phyloP scores from a whole-genome alignment of 768 basidiomycete species.

The Russula vinacea region DNA sequence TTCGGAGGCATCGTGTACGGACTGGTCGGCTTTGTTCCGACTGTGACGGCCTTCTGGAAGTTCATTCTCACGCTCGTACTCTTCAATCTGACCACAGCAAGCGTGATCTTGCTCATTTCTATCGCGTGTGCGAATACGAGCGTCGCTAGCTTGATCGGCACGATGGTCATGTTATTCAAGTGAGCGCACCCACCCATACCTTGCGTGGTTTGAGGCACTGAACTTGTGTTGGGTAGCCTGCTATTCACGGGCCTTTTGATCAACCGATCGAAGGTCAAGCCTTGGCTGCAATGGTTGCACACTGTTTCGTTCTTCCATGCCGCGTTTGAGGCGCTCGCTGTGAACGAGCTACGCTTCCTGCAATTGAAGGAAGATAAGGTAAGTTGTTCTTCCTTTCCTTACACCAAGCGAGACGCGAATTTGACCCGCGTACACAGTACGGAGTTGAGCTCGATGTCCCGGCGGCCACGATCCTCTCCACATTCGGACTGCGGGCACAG shows the following conservation, averaged over 20 bases:
- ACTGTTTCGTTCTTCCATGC: conserved; percentile 98
- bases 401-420: not conserved
- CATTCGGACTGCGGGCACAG: conserved; percentile 89
- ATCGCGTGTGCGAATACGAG: conserved; percentile 84
- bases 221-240: conserved; percentile 49
- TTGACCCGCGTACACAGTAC: conserved; percentile 54
- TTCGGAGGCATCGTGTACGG: conserved; percentile 96
- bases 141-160: conserved; percentile 91
- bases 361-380: conserved; percentile 90
- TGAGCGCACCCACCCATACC: conserved; percentile 43
- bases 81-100: conserved; percentile 95
- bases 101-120: conserved; percentile 85
- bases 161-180: conserved; percentile 98
- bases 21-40: conserved; percentile 90
- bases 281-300: conserved; percentile 78
- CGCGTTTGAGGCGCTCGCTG: conserved; percentile 94
- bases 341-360: conserved; percentile 93
- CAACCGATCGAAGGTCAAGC: conserved; percentile 82
- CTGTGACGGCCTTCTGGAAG: conserved; percentile 92
- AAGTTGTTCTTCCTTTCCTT: conserved; percentile 31
- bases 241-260: conserved; percentile 94
- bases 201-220: not conserved
- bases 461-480: conserved; percentile 90
- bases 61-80: conserved; percentile 94
- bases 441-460: conserved; percentile 97